A percentile compares a stretch with the other conserved stretches of the same genome.
These are phyloP conservation scores for Pythium insidiosum DNA, from an alignment of 352 stramenopile genomes.

Conservation along the genomic window DNA sequence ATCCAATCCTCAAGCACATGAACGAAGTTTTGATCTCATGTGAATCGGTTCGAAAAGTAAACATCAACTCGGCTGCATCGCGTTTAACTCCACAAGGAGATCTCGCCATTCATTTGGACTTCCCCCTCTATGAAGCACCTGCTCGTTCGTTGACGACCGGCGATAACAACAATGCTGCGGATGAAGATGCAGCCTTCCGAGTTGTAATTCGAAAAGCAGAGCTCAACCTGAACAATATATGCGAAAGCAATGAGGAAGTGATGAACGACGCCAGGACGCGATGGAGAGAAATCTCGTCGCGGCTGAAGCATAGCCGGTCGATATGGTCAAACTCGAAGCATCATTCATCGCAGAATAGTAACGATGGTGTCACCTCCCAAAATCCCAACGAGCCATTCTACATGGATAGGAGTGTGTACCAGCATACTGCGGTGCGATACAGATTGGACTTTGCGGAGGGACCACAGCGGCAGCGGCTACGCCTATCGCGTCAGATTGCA, in stretches of 20 bases:
- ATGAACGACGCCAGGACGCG: slow-evolving; percentile 11
- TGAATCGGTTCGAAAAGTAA: slow-evolving; percentile 31
- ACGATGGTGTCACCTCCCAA: slow-evolving; percentile 5
- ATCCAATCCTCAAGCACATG: slow-evolving; percentile 48
- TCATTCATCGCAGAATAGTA: too few species aligned
- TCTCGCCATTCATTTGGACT: slow-evolving; percentile 13
- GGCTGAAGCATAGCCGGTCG: slow-evolving; percentile 10
- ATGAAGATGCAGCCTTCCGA: background rate
- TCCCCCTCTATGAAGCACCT: slow-evolving; percentile 9
- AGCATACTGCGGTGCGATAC: slow-evolving; percentile 11
- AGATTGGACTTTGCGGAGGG: slow-evolving; percentile 23
- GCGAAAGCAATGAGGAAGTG: slow-evolving; percentile 9
- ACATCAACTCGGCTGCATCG: slow-evolving; percentile 10
- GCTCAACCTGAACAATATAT: slow-evolving; percentile 6
- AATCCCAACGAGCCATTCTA: slow-evolving; percentile 16
- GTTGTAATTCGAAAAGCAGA: slow-evolving; percentile 8
- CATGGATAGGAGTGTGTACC: slow-evolving; percentile 15
- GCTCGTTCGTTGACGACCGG: too few species aligned
- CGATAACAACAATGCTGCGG: background rate
- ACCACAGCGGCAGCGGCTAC: slow-evolving; percentile 18
- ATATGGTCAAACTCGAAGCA: too few species aligned
- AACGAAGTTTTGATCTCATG: slow-evolving; percentile 47
- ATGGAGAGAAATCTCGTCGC: slow-evolving; percentile 8
- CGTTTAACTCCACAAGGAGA: slow-evolving; percentile 15
- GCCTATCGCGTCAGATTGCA: slow-evolving; percentile 15